Base-by-base conservation (phyloP, 208 protist species). In the Porcisia deanei region DNA sequence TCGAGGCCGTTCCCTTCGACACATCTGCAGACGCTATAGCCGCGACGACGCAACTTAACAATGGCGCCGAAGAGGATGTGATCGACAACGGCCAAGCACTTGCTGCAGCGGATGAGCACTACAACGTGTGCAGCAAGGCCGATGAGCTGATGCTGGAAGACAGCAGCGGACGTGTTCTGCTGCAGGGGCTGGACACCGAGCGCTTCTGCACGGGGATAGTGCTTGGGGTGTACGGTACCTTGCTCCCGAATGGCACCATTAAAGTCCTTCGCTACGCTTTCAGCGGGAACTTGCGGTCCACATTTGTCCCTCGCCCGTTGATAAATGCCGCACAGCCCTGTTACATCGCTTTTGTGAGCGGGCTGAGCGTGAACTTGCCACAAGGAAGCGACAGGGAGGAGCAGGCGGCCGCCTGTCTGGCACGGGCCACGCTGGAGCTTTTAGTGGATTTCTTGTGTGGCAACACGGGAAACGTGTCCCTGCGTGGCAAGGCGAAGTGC, bases 71-170 rank as follows among this genome's bases (percentile, higher is more conserved):
- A 7, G 68, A 66, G 6, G 81, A 76, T 37, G 25, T 58, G 63
- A 53, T 22, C 49, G 74, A 70, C 63, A 68, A 45, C 58, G 74
- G 80, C 3, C 73, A 76, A 45, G 66, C 63, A 37, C 75, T 71
- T 34, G 82, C 82, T 1, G 81, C 86, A 39, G 68, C 53, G 0
- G 66, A 88, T 49, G 84, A 88, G 66, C 75, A 83, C 67, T 85
- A 78, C 78, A 90, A 75, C 61, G 20, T 93, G 4, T 96, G 94
- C 80, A 72, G 66, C 63, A 59, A 49, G 16, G 80, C 60, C 0
- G 94, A 97, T 79, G 90, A 93, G 73, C 73, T 97, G 2, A 80
- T 90, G 61, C 80, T 97, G 57, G 91, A 97, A 77, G 94, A 97
- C 75, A 88, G 77, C 75, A 97, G 91, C 59, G 94, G 94, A 6